Evolutionary conservation across 805 yeast species (phyloP), one percentile per base, ranked within the genome.

Genomic region (Monosporozyma aerobia): DNA sequence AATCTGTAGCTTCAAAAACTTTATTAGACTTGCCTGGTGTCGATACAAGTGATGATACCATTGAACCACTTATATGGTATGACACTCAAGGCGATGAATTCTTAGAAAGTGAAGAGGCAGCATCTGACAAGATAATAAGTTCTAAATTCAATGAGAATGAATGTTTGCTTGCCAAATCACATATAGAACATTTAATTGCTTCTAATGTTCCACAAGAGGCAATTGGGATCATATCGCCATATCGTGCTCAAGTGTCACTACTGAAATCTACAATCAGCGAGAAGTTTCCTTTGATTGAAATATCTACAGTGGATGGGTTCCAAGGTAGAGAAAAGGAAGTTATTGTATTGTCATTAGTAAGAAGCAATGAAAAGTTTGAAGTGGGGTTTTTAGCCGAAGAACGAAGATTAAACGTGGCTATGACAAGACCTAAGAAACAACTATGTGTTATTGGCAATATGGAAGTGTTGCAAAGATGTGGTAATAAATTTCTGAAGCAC

Each of bases 241-340:
- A 92, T 63, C 83, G 79, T 61, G 95, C 96, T 0, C 99, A 92
- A 63, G 95, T 90, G 0, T 66, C 83, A 0, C 62, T 78, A 13
- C 58, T 92, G 32, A 81, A 81, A 56, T 73, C 69, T 44, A 51
- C 73, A 10, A 56, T 85, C 1, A 71, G 73, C 33, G 65, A 64
- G 3, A 50, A 56, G 19, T 71, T 69, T 48, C 74, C 77, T 0
- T 29, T 45, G 10, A 71, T 92, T 5, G 98, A 92, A 63, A 79
- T 90, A 0, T 81, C 95, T 4, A 88, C 97, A 0, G 92, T 92
- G 4, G 99, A 92, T 70, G 97, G 97, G 1, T 94, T 92, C 62
- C 99, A 92, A 71, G 99, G 99, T 1, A 74, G 97, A 56, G 99
- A 92, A 63, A 94, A 92, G 66, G 95, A 90, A 60, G 84, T 82